Evolutionary conservation across 441 rosid genomes (phyloP).

Genomic region (Sinapis alba): DNA sequence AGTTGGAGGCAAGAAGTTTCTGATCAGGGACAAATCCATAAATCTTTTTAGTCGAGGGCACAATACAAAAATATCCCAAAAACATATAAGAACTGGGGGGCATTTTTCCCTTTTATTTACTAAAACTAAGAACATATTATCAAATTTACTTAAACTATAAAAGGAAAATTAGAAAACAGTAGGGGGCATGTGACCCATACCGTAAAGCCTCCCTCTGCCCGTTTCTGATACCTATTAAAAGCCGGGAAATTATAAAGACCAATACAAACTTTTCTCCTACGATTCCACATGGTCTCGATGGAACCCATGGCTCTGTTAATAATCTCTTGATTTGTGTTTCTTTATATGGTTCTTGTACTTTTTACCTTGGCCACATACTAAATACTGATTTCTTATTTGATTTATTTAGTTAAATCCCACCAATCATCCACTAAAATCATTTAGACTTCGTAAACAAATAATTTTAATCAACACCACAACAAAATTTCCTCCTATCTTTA

Average conservation of each 20-base stretch:
- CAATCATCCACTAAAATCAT: conserved; percentile 30
- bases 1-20: neutral
- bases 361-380: neutral
- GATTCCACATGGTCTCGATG: conserved; percentile 36
- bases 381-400: neutral
- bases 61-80: no score
- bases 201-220: no score
- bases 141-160: no score
- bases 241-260: neutral
- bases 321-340: neutral
- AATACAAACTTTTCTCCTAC: conserved; percentile 2
- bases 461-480: neutral
- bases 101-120: no score
- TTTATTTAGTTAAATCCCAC: neutral
- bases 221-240: neutral
- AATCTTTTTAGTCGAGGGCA: no score
- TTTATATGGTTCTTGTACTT: conserved; percentile 27
- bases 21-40: no score
- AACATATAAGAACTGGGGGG: no score
- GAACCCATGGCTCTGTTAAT: conserved; percentile 32
- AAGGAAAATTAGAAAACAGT: no score
- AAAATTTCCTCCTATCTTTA: neutral
- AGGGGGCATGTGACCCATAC: no score
- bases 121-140: no score
- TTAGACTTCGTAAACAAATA: neutral